Evolutionary conservation across 495 filamentous ascomycete species (phyloP).

Genomic region (Penicillium longicatenatum): DNA sequence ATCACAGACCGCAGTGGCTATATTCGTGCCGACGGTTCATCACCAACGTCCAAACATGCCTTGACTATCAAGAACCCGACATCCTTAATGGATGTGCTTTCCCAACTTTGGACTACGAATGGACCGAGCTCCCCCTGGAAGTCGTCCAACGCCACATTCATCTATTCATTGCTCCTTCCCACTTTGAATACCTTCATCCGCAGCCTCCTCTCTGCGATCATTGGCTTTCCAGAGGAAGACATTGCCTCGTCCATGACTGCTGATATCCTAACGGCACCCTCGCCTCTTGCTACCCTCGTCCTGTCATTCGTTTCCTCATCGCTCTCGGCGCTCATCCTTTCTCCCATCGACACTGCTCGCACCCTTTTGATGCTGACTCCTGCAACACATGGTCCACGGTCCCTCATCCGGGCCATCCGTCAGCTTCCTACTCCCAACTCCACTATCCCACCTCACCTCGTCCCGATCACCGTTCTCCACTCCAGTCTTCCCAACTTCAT

Average conservation of each 20-base stretch:
- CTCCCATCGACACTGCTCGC: constrained; percentile 86
- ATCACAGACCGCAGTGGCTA: constrained; percentile 56
- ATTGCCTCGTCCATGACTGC: constrained; percentile 53
- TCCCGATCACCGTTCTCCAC: constrained; percentile 84
- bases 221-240: constrained; percentile 80
- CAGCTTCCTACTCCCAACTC: constrained; percentile 69
- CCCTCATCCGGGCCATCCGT: constrained; percentile 71
- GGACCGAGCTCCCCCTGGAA: constrained; percentile 94
- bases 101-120: constrained; percentile 85
- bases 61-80: constrained; percentile 67
- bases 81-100: constrained; percentile 77
- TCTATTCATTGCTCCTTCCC: constrained; percentile 83
- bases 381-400: constrained; percentile 68
- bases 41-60: constrained; percentile 54
- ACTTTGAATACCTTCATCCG: constrained; percentile 84
- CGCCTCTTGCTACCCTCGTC: constrained; percentile 70
- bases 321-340: constrained; percentile 73
- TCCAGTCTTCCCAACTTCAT: constrained; percentile 79
- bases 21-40: constrained; percentile 41
- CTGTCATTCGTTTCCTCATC: constrained; percentile 84
- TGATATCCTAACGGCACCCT: constrained; percentile 69
- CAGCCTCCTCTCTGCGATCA: constrained; percentile 75
- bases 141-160: constrained; percentile 84
- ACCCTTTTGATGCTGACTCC: constrained; percentile 86
- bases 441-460: constrained; percentile 66